Conservation (phyloP, 176 grass and related monocot species). For the Musa schizocarpa region DNA sequence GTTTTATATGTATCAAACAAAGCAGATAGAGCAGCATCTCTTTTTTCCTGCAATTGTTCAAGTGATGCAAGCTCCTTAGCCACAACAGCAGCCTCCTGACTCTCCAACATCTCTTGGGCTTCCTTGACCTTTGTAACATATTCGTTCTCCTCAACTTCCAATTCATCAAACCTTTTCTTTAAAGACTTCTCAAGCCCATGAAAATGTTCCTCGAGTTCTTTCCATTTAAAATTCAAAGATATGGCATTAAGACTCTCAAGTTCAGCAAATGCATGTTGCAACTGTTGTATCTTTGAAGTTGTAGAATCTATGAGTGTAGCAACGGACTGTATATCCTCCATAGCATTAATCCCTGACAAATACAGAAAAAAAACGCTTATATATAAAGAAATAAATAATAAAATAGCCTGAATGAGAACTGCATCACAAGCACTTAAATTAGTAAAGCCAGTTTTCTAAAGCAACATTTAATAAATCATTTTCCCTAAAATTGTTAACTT, state of each 20-base stretch:
- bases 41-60: slow-evolving; percentile 68
- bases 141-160: slow-evolving; percentile 65
- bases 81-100: slow-evolving; percentile 55
- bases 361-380: not conserved
- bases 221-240: slow-evolving; percentile 82
- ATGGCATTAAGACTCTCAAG: slow-evolving; percentile 64
- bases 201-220: slow-evolving; percentile 93
- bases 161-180: slow-evolving; percentile 58
- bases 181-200: slow-evolving; percentile 70
- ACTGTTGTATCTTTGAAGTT: slow-evolving; percentile 69
- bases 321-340: slow-evolving; percentile 52
- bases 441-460: not conserved
- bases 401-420: too few species aligned
- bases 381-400: not conserved
- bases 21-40: slow-evolving; percentile 54
- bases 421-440: not conserved
- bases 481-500: too few species aligned
- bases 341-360: slow-evolving; percentile 12
- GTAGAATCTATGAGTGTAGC: slow-evolving; percentile 74
- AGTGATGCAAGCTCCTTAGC: slow-evolving; percentile 67
- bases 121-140: slow-evolving; percentile 36
- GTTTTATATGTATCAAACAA: slow-evolving; percentile 54
- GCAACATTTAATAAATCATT: too few species aligned
- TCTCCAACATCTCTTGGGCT: slow-evolving; percentile 50
- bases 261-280: slow-evolving; percentile 68